Conservation (phyloP, 2,329 filamentous ascomycete genomes). For the Phyllosticta capitalensis region DNA sequence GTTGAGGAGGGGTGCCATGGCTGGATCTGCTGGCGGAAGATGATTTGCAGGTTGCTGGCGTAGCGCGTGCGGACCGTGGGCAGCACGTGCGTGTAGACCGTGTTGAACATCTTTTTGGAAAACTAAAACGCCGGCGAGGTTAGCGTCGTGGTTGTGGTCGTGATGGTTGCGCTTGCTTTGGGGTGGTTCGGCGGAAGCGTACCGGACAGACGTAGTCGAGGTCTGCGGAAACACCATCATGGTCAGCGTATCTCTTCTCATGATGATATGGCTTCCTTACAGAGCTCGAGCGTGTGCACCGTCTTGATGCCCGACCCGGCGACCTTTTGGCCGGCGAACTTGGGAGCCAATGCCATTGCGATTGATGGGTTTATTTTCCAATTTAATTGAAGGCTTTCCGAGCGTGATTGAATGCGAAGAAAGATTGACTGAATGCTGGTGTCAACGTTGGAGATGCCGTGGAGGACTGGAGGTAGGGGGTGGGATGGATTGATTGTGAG, state of each 20-base stretch:
- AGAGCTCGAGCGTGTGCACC: slow-evolving; percentile 46
- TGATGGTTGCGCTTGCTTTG: background rate
- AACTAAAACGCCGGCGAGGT: slow-evolving; percentile 32
- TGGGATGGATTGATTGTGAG: background rate
- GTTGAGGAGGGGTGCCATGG: slow-evolving; percentile 82
- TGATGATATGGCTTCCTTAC: slow-evolving; percentile 21
- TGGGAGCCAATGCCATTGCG: slow-evolving; percentile 65
- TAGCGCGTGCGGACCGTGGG: slow-evolving; percentile 56
- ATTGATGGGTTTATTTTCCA: background rate
- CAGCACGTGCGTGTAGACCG: slow-evolving; percentile 56
- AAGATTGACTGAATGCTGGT: background rate
- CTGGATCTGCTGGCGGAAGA: slow-evolving; percentile 88
- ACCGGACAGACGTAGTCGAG: slow-evolving; percentile 83
- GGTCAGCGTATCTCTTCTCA: background rate
- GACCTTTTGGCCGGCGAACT: slow-evolving; percentile 67
- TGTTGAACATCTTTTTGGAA: slow-evolving; percentile 66
- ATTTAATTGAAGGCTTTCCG: no score
- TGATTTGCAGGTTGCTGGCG: slow-evolving; percentile 53
- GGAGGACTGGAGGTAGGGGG: no score
- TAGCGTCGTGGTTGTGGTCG: no score
- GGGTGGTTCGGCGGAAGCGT: slow-evolving; percentile 18
- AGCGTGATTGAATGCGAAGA: background rate
- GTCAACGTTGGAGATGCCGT: background rate
- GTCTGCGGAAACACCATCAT: slow-evolving; percentile 36
- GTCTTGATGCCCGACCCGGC: slow-evolving; percentile 31